Conservation (phyloP, 2,329 filamentous ascomycete species). For the Penicillium sp. region DNA sequence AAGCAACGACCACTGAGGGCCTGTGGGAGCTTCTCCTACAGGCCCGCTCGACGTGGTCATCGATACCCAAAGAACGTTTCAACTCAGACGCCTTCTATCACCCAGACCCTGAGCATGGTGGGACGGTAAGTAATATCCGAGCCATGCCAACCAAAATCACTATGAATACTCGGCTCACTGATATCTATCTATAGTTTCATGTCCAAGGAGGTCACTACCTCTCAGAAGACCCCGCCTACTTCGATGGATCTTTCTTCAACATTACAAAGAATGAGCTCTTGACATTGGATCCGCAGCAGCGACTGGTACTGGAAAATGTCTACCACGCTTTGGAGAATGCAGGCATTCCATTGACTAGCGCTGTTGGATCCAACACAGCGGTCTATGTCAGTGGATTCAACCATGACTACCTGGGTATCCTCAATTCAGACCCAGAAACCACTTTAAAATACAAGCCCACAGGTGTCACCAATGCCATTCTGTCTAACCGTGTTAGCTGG, state of each 20-base stretch:
- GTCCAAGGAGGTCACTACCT: constrained; percentile 32
- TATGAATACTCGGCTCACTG: neutral
- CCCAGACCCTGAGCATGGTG: constrained; percentile 38
- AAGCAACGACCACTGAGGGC: constrained; percentile 33
- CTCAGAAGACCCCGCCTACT: constrained; percentile 25
- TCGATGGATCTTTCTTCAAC: constrained; percentile 37
- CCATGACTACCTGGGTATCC: constrained; percentile 26
- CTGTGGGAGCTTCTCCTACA: constrained; percentile 38
- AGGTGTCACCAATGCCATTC: constrained; percentile 20
- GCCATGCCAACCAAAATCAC: neutral
- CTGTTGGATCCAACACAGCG: constrained; percentile 28
- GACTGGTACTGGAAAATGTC: constrained; percentile 35
- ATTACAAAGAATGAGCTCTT: constrained; percentile 30
- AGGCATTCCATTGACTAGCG: constrained; percentile 26
- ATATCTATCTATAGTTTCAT: constrained; percentile 16
- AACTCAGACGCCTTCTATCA: constrained; percentile 40
- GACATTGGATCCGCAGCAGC: constrained; percentile 36
- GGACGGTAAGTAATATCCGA: constrained; percentile 26
- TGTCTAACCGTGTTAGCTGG: constrained; percentile 28
- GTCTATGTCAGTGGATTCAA: constrained; percentile 31
- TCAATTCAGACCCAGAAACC: constrained; percentile 26
- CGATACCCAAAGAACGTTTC: constrained; percentile 39
- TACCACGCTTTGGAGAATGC: constrained; percentile 37
- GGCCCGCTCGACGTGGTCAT: constrained; percentile 31
- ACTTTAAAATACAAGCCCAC: constrained; percentile 26